These are phyloP conservation scores for Tilletiaria anomala DNA, from an alignment of 1,284 basidiomycete genomes.

Conservation along the genomic window DNA sequence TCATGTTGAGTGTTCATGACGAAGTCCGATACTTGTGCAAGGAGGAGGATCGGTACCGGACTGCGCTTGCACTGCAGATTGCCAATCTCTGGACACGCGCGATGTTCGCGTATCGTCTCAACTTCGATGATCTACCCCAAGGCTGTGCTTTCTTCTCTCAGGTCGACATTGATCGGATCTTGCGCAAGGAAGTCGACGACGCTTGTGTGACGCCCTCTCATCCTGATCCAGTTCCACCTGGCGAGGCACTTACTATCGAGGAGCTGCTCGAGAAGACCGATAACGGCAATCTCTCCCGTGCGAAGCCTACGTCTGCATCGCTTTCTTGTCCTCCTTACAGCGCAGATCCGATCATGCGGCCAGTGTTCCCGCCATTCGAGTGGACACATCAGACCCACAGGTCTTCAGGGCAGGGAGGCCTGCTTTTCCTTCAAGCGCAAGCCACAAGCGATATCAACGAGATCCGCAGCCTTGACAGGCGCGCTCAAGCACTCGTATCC, in stretches of 20 bases:
- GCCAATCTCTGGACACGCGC: constrained; percentile 91
- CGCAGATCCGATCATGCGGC: constrained; percentile 10
- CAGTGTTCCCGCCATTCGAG: constrained; percentile 13
- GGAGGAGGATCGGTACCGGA: constrained; percentile 74
- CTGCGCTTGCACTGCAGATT: constrained; percentile 83
- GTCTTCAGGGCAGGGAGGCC: constrained; percentile 24
- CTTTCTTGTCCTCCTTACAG: too few species aligned
- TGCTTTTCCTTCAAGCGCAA: constrained; percentile 34
- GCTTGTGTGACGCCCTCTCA: constrained; percentile 88
- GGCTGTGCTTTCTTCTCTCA: constrained; percentile 82
- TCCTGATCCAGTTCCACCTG: constrained; percentile 62
- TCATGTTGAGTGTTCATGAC: constrained; percentile 93
- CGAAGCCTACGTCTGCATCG: too few species aligned
- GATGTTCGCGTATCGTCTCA: constrained; percentile 78
- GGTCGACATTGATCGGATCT: constrained; percentile 78
- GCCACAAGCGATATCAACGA: constrained; percentile 30
- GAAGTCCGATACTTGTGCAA: constrained; percentile 84
- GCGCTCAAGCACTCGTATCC: constrained; percentile 6
- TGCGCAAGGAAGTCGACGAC: constrained; percentile 94
- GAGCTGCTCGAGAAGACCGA: constrained; percentile 47
- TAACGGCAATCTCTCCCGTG: constrained; percentile 21
- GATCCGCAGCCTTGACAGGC: constrained; percentile 26
- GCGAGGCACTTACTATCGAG: constrained; percentile 67
- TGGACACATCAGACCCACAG: constrained; percentile 25
- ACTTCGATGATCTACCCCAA: constrained; percentile 89